Percentiles rank a stretch among this genome's conserved stretches.
These are phyloP conservation scores for Dictyostelium intermedium DNA, from an alignment of 78 protist species.

Conservation along the genomic window DNA sequence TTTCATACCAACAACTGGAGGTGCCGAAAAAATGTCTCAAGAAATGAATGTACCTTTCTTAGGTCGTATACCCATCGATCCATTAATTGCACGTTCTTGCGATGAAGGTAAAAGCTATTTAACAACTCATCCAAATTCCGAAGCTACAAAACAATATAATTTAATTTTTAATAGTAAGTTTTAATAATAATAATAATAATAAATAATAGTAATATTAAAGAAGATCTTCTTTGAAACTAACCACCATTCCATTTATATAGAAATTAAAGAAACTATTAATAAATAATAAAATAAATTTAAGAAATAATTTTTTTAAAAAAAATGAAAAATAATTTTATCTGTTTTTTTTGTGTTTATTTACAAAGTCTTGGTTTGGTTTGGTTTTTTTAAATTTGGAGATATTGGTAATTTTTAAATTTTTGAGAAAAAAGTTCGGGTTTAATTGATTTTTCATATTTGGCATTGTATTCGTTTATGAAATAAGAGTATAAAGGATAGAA, in stretches of 20 bases:
- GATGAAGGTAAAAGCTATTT: constrained; percentile 86
- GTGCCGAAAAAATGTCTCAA: constrained; percentile 69
- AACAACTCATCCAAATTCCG: constrained; percentile 66
- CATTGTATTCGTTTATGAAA: background rate
- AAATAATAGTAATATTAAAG: background rate
- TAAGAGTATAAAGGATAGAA: background rate
- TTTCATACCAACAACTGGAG: constrained; percentile 83
- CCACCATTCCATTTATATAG: background rate
- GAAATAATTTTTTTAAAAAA: background rate
- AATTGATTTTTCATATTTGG: background rate
- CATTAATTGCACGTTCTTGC: constrained; percentile 82
- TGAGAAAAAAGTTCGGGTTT: background rate
- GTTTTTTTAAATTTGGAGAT: background rate
- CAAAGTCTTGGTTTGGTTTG: background rate
- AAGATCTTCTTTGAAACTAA: background rate
- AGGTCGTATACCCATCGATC: constrained; percentile 85
- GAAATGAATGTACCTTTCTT: constrained; percentile 75
- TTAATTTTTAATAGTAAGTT: constrained; percentile 64
- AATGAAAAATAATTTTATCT: background rate
- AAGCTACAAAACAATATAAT: constrained; percentile 72
- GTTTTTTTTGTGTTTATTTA: background rate
- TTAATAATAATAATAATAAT: background rate
- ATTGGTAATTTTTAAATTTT: background rate
- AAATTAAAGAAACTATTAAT: constrained; percentile 13
- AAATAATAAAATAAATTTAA: background rate